A percentile compares a stretch with the other conserved stretches of the same genome.
Conservation (phyloP, 441 rosid species). For the Eruca vesicaria region DNA sequence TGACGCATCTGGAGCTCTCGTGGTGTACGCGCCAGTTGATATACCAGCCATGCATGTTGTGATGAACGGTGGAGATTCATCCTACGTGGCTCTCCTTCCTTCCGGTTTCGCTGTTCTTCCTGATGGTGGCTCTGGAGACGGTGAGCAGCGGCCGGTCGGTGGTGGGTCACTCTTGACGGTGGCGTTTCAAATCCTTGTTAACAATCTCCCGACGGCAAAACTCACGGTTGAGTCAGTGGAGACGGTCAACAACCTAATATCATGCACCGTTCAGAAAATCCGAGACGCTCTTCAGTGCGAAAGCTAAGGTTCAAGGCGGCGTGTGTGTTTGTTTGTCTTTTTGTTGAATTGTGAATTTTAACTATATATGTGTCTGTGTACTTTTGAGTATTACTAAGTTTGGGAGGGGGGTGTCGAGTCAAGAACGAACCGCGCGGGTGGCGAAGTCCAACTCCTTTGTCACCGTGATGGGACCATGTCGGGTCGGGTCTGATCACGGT, state of each 20-base stretch:
- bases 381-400: constrained; percentile 2
- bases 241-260: constrained; percentile 51
- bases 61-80: constrained; percentile 88
- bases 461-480: constrained; percentile 37
- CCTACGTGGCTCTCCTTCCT: constrained; percentile 80
- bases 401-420: constrained; percentile 73
- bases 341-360: constrained; percentile 5
- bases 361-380: not conserved
- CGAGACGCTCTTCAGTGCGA: constrained; percentile 42
- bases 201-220: constrained; percentile 50
- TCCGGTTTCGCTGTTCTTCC: constrained; percentile 87
- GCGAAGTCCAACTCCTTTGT: constrained; percentile 47
- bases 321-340: not conserved
- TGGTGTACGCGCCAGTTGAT: constrained; percentile 95
- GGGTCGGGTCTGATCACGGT: constrained; percentile 27
- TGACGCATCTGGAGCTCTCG: constrained; percentile 89
- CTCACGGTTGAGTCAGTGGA: constrained; percentile 60
- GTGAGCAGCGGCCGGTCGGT: constrained; percentile 27
- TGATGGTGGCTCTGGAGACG: constrained; percentile 46
- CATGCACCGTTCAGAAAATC: constrained; percentile 59
- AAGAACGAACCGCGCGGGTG: constrained; percentile 93
- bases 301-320: not conserved
- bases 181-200: constrained; percentile 79
- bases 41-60: constrained; percentile 80
- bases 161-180: constrained; percentile 55